Conservation (phyloP, 1,284 basidiomycete genomes). For the Ganoderma boninense region DNA sequence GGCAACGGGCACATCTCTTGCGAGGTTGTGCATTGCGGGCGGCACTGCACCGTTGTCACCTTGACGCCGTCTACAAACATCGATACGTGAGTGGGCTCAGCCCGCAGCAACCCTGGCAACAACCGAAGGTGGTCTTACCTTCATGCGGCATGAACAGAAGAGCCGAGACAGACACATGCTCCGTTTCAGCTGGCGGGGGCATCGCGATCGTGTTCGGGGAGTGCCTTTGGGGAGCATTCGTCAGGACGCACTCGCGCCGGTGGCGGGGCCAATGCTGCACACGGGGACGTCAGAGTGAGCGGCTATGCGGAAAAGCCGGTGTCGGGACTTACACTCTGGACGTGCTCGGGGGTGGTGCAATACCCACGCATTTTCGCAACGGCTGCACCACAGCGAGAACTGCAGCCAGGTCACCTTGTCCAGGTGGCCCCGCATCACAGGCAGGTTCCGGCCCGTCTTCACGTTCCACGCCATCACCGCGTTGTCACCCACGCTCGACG, state of each 20-base stretch:
- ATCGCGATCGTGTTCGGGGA: slow-evolving; percentile 74
- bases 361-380: slow-evolving; percentile 82
- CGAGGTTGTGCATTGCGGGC: slow-evolving; percentile 68
- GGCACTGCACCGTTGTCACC: slow-evolving; percentile 72
- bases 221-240: slow-evolving; percentile 44
- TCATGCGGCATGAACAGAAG: slow-evolving; percentile 79
- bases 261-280: slow-evolving; percentile 80
- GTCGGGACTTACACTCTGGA: slow-evolving; percentile 61
- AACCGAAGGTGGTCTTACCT: slow-evolving; percentile 51
- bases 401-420: slow-evolving; percentile 40
- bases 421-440: slow-evolving; percentile 18
- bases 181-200: slow-evolving; percentile 71
- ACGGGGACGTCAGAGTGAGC: slow-evolving; percentile 20
- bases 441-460: slow-evolving; percentile 10
- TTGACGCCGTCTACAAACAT: slow-evolving; percentile 66
- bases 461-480: slow-evolving; percentile 20
- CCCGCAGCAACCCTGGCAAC: slow-evolving; percentile 7
- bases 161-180: slow-evolving; percentile 70
- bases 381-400: slow-evolving; percentile 78
- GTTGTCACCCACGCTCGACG: slow-evolving; percentile 20
- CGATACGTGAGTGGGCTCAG: slow-evolving; percentile 22
- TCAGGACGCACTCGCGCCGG: slow-evolving; percentile 70
- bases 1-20: slow-evolving; percentile 76
- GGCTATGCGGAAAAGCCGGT: neutral
- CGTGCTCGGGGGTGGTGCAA: slow-evolving; percentile 77